These are phyloP conservation scores for Exophiala lecanii-corni DNA, from an alignment of 2,329 filamentous ascomycete genomes.

Conservation along the genomic window DNA sequence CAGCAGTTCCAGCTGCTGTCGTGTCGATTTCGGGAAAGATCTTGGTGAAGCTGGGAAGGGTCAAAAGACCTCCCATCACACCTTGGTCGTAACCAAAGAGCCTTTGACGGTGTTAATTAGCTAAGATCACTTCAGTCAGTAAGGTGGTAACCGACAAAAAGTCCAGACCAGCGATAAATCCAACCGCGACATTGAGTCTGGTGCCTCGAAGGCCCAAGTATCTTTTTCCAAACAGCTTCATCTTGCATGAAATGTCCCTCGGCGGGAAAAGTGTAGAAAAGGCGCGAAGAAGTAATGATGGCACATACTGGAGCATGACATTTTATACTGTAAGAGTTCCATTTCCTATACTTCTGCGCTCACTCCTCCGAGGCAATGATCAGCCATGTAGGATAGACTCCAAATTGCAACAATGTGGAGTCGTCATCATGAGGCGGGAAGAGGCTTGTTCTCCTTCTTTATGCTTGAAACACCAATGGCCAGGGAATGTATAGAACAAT, in stretches of 20 bases:
- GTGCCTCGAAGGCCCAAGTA: constrained; percentile 65
- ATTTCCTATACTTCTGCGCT: no score
- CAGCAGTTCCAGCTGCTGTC: constrained; percentile 12
- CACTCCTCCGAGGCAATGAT: no score
- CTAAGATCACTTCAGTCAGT: no score
- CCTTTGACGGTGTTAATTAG: background rate
- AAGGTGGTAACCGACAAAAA: constrained; percentile 33
- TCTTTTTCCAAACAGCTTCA: constrained; percentile 18
- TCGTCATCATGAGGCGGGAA: background rate
- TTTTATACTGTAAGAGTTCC: no score
- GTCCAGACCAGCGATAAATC: constrained; percentile 55
- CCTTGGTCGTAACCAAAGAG: constrained; percentile 34
- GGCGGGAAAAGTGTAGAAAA: background rate
- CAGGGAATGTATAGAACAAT: no score
- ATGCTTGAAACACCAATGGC: background rate
- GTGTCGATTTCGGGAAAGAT: constrained; percentile 51
- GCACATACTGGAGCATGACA: no score
- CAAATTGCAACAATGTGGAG: background rate
- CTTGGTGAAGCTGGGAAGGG: constrained; percentile 57
- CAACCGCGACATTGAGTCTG: constrained; percentile 63
- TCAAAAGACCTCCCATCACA: constrained; percentile 71
- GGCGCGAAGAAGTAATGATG: no score
- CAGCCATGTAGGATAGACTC: no score
- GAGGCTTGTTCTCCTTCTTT: background rate
- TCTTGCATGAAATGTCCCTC: constrained; percentile 1